phyloP scores from a whole-genome alignment of 805 yeast genomes.

The Cephaloascus fragrans region DNA sequence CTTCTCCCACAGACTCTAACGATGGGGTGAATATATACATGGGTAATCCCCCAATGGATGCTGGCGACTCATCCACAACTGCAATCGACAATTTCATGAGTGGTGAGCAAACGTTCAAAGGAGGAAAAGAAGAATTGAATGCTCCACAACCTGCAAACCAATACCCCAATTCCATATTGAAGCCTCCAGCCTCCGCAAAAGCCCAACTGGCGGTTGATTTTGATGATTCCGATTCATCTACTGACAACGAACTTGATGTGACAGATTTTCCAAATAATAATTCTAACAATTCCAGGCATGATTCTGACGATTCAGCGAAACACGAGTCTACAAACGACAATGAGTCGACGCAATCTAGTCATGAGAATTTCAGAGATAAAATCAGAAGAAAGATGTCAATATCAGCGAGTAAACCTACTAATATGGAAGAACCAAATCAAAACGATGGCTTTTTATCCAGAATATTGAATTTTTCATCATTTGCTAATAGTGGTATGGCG shows the following conservation, averaged over 20 bases:
- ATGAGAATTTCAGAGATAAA: not conserved
- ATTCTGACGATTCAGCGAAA: not conserved
- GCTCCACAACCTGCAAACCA: not conserved
- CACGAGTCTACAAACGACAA: not conserved
- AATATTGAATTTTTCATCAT: not conserved
- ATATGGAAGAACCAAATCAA: not conserved
- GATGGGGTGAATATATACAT: no score
- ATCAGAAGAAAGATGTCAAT: not conserved
- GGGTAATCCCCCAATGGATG: no score
- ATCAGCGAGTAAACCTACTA: not conserved
- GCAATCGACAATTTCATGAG: no score
- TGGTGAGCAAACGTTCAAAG: no score
- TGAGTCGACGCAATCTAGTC: not conserved
- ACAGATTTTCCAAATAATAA: not conserved
- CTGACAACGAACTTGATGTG: not conserved
- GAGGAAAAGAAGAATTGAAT: not conserved
- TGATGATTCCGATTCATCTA: not conserved
- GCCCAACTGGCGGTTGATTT: no score
- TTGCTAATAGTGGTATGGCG: constrained; percentile 18
- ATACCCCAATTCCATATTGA: not conserved
- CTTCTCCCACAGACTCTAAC: not conserved
- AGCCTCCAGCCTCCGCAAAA: no score
- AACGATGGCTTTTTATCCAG: not conserved
- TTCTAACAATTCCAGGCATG: no score
- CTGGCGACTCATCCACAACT: no score